phyloP scores from a whole-genome alignment of 2,329 filamentous ascomycete genomes.

The Pseudogymnoascus sp. region DNA sequence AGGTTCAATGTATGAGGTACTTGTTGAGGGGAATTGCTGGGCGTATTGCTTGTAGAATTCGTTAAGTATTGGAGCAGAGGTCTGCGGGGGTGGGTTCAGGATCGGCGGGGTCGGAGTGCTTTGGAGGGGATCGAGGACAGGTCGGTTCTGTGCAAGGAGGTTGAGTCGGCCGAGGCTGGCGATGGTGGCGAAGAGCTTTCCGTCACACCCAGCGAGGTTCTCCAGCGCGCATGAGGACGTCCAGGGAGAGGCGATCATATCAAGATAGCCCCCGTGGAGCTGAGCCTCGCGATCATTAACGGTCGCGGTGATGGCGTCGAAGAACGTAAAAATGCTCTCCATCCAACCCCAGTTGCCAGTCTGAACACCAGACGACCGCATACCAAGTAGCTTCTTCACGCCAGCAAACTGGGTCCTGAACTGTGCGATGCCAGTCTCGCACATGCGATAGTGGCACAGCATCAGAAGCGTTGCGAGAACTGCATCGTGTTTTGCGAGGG shows the following conservation, averaged over 20 bases:
- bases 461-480: constrained; percentile 81
- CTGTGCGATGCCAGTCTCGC: constrained; percentile 84
- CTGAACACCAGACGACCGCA: constrained; percentile 51
- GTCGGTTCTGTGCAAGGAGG: constrained; percentile 64
- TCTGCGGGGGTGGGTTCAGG: constrained; percentile 32
- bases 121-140: constrained; percentile 44
- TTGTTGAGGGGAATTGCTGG: constrained; percentile 38
- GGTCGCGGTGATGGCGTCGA: constrained; percentile 84
- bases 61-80: constrained; percentile 24
- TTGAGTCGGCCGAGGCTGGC: constrained; percentile 78
- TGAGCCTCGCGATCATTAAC: constrained; percentile 89
- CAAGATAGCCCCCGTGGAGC: constrained; percentile 53
- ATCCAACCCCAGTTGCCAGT: constrained; percentile 75
- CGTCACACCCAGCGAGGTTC: constrained; percentile 81
- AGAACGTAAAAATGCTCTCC: constrained; percentile 87
- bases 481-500: constrained; percentile 71
- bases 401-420: constrained; percentile 91
- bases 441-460: constrained; percentile 86
- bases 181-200: constrained; percentile 77
- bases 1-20: background rate
- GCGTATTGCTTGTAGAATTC: constrained; percentile 46
- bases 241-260: constrained; percentile 55
- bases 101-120: constrained; percentile 24
- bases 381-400: constrained; percentile 77
- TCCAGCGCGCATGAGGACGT: constrained; percentile 53